Conservation (phyloP, 176 grass and related monocot species). For the Cenchrus americanus region DNA sequence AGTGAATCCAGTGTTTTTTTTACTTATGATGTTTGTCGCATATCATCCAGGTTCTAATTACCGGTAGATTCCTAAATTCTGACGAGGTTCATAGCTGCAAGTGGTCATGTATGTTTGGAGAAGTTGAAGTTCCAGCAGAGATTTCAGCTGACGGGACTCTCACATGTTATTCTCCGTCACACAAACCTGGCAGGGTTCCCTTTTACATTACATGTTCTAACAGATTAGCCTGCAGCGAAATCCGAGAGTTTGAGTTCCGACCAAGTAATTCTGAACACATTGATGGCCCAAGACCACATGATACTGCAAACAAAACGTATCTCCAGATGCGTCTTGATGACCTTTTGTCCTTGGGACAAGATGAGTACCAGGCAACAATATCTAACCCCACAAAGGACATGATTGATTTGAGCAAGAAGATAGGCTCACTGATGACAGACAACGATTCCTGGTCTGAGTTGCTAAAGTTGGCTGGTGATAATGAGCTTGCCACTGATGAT, state of each 20-base stretch:
- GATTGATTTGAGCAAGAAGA: conserved; percentile 73
- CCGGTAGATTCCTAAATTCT: conserved; percentile 71
- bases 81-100: conserved; percentile 53
- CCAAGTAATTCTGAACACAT: conserved; percentile 58
- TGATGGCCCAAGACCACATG: conserved; percentile 63
- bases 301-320: conserved; percentile 57
- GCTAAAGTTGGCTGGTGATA: conserved; percentile 68
- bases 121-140: conserved; percentile 80
- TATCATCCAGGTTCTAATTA: conserved; percentile 70
- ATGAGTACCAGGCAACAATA: conserved; percentile 49
- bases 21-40: conserved; percentile 35
- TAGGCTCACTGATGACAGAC: conserved; percentile 67
- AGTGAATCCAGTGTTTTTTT: conserved; percentile 29
- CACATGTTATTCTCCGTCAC: conserved; percentile 67
- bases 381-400: conserved; percentile 58
- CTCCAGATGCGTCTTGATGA: conserved; percentile 76
- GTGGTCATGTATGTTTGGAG: conserved; percentile 99
- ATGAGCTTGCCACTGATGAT: conserved; percentile 48
- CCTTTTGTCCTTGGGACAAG: conserved; percentile 61
- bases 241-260: conserved; percentile 91
- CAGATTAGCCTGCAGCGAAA: conserved; percentile 86
- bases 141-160: conserved; percentile 60
- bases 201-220: conserved; percentile 93
- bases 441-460: conserved; percentile 73
- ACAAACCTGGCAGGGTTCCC: conserved; percentile 76